A percentile compares a stretch with the other conserved stretches of the same genome.
Conservation (phyloP, 805 yeast species). For the Scheffersomyces amazonensis region DNA sequence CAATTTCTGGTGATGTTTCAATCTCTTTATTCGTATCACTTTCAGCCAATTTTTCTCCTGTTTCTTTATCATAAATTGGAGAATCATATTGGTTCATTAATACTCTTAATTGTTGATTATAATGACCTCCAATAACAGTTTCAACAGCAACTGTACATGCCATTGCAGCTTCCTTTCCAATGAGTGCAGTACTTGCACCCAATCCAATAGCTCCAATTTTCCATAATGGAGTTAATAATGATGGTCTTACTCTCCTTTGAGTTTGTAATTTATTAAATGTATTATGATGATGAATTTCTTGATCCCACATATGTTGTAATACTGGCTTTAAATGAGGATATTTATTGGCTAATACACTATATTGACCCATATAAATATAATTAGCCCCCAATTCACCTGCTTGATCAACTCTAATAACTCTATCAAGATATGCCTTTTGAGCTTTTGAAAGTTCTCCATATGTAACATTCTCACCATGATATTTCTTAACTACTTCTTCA, state of each 20-base stretch:
- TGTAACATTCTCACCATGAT: conserved; percentile 22
- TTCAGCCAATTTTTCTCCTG: conserved; percentile 23
- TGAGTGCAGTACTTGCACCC: conserved; percentile 82
- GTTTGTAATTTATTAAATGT: conserved; percentile 80
- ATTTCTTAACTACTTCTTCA: conserved; percentile 12
- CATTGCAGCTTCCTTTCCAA: conserved; percentile 97
- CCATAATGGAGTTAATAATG: conserved; percentile 90
- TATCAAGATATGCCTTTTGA: conserved; percentile 67
- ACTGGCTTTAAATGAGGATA: conserved; percentile 77
- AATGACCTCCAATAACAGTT: conserved; percentile 95
- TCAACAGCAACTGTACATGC: conserved; percentile 99
- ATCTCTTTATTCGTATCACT: conserved; percentile 20
- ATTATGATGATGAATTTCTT: conserved; percentile 85
- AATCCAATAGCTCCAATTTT: conserved; percentile 82
- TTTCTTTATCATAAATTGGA: conserved; percentile 31
- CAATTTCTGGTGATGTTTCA: conserved; percentile 52
- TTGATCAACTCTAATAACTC: conserved; percentile 88
- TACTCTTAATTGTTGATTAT: conserved; percentile 82
- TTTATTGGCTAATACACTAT: conserved; percentile 64
- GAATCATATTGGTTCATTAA: conserved; percentile 65
- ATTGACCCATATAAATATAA: conserved; percentile 89
- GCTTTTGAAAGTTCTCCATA: conserved; percentile 45
- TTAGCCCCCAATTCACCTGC: conserved; percentile 98
- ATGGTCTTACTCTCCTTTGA: conserved; percentile 82
- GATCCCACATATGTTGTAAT: conserved; percentile 96